Conservation (phyloP, 2,329 filamentous ascomycete genomes). For the Pestalotiopsis sp. region DNA sequence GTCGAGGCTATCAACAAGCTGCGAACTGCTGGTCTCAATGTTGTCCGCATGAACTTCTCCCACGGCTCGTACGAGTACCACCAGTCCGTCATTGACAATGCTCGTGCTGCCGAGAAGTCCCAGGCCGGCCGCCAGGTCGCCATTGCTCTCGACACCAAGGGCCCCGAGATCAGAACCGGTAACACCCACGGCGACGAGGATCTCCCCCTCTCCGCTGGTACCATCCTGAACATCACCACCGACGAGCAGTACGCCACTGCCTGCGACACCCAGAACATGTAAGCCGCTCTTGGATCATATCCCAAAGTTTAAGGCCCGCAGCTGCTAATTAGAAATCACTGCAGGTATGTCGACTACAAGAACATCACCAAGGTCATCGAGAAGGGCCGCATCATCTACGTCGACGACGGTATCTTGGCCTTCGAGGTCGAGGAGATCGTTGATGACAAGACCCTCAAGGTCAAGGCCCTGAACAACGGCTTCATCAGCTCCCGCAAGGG, state of each 20-base stretch:
- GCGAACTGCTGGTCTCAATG: slow-evolving; percentile 87
- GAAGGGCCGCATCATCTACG: slow-evolving; percentile 90
- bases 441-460: slow-evolving; percentile 86
- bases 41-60: slow-evolving; percentile 99
- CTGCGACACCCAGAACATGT: slow-evolving; percentile 93
- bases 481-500: slow-evolving; percentile 99
- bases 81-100: slow-evolving; percentile 96
- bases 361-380: slow-evolving; percentile 99
- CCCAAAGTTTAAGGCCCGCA: background rate
- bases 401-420: slow-evolving; percentile 96
- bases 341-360: slow-evolving; percentile 98
- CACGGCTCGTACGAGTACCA: slow-evolving; percentile 95
- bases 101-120: slow-evolving; percentile 78
- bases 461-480: slow-evolving; percentile 91
- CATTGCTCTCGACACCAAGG: slow-evolving; percentile 83
- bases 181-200: slow-evolving; percentile 84
- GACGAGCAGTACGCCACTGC: slow-evolving; percentile 86
- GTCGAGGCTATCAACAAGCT: slow-evolving; percentile 96
- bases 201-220: slow-evolving; percentile 80
- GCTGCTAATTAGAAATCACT: background rate
- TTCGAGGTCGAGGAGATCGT: slow-evolving; percentile 89
- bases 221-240: slow-evolving; percentile 92
- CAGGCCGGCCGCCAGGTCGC: slow-evolving; percentile 84
- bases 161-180: slow-evolving; percentile 62
- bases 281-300: slow-evolving; percentile 34